A percentile compares a stretch with the other conserved stretches of the same genome.
These are phyloP conservation scores for Dispira simplex DNA, from an alignment of 192 early-diverging fungal species.

Conservation along the genomic window DNA sequence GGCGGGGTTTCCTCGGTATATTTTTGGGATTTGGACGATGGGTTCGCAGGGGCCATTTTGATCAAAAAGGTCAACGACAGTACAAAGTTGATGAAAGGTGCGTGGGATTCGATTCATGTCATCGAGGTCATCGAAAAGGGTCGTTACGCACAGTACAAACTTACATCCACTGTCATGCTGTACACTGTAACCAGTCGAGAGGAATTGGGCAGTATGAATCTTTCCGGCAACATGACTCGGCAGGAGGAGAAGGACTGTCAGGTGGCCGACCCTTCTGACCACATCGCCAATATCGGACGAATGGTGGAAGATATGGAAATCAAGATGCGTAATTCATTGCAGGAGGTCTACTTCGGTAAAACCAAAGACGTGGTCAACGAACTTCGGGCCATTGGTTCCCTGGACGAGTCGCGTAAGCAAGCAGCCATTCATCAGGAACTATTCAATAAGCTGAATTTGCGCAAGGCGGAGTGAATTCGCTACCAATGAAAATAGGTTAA, in stretches of 20 bases:
- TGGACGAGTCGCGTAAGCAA: slow-evolving; percentile 61
- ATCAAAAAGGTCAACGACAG: slow-evolving; percentile 88
- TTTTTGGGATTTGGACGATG: slow-evolving; percentile 77
- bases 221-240: slow-evolving; percentile 86
- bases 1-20: slow-evolving; percentile 96
- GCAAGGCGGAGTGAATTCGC: slow-evolving; percentile 10
- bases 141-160: slow-evolving; percentile 81
- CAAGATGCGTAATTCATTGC: slow-evolving; percentile 88
- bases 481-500: too few relatives aligned
- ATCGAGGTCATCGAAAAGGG: slow-evolving; percentile 78
- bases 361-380: slow-evolving; percentile 95
- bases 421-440: slow-evolving; percentile 67
- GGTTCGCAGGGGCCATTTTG: slow-evolving; percentile 86
- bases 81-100: slow-evolving; percentile 57
- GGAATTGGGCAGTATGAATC: slow-evolving; percentile 52
- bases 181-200: slow-evolving; percentile 61
- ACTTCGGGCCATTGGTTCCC: slow-evolving; percentile 57
- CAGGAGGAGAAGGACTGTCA: slow-evolving; percentile 78
- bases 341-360: slow-evolving; percentile 96
- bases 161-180: slow-evolving; percentile 93
- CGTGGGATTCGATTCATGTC: slow-evolving; percentile 98
- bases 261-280: slow-evolving; percentile 48
- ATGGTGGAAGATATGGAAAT: slow-evolving; percentile 98
- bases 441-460: slow-evolving; percentile 47
- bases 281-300: slow-evolving; percentile 87